Conservation (phyloP, 2,329 filamentous ascomycete genomes). For the Alternaria ventricosa region DNA sequence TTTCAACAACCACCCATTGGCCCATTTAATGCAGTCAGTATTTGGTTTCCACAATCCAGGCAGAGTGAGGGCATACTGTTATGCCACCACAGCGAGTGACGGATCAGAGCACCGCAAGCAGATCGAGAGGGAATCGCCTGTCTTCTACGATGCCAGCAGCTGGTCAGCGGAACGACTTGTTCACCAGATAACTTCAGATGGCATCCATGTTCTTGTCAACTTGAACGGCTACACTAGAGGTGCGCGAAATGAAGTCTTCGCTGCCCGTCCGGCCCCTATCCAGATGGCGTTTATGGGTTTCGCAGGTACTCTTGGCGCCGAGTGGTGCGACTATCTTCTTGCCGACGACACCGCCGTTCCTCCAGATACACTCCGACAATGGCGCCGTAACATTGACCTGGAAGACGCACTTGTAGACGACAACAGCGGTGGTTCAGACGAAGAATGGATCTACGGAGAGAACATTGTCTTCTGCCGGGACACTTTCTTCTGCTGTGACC, state of each 20-base stretch:
- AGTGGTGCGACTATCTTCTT: conserved; percentile 98
- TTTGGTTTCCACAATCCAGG: conserved; percentile 84
- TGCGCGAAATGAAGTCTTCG: conserved; percentile 97
- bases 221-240: conserved; percentile 98
- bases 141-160: conserved; percentile 85
- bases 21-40: conserved; percentile 98
- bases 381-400: conserved; percentile 75
- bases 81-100: conserved; percentile 92
- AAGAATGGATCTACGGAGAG: conserved; percentile 93
- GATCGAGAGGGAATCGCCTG: conserved; percentile 89
- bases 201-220: conserved; percentile 94
- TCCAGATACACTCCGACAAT: conserved; percentile 77
- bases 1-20: conserved; percentile 97
- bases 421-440: conserved; percentile 71
- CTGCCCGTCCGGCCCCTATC: conserved; percentile 89
- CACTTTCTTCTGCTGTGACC: conserved; percentile 98
- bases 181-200: conserved; percentile 82
- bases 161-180: conserved; percentile 88
- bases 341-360: conserved; percentile 90
- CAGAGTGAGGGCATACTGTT: conserved; percentile 86
- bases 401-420: conserved; percentile 69
- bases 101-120: conserved; percentile 87
- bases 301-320: conserved; percentile 90
- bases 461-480: conserved; percentile 95
- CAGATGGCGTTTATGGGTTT: conserved; percentile 99